Percentiles rank a stretch among this genome's conserved stretches.
phyloP scores from a whole-genome alignment of 1,139 yeast genomes.

The Magnusiomyces tetraspermus region DNA sequence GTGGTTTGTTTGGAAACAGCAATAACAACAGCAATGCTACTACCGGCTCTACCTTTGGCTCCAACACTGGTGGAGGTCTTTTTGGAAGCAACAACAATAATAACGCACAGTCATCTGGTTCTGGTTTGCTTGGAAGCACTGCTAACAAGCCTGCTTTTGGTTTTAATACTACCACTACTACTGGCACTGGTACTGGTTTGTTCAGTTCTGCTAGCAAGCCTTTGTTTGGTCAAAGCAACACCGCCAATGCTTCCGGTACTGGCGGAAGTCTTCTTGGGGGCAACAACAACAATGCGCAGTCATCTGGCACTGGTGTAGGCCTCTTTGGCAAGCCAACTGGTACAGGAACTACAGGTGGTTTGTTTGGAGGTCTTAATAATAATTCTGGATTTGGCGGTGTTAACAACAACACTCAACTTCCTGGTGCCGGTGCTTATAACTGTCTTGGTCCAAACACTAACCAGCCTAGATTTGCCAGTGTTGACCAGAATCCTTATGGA shows the following conservation, averaged over 20 bases:
- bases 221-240: not conserved
- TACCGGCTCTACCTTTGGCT: constrained; percentile 13
- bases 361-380: constrained; percentile 18
- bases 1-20: constrained; percentile 27
- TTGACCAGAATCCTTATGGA: constrained; percentile 64
- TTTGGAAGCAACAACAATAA: constrained; percentile 28
- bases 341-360: constrained; percentile 9
- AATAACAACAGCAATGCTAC: constrained; percentile 5
- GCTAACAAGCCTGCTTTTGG: constrained; percentile 15
- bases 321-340: constrained; percentile 12
- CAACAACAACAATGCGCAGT: constrained; percentile 6
- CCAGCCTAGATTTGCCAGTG: constrained; percentile 31
- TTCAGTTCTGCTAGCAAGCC: constrained; percentile 6
- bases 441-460: not conserved
- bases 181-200: not conserved
- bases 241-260: constrained; percentile 10
- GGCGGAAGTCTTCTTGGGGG: constrained; percentile 17
- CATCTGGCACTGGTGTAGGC: constrained; percentile 28
- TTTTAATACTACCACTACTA: not conserved
- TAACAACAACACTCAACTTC: not conserved
- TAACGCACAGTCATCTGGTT: constrained; percentile 10
- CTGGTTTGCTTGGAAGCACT: constrained; percentile 29
- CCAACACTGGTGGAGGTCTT: constrained; percentile 32
- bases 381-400: not conserved
- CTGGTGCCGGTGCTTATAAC: too few species aligned